These are phyloP conservation scores for Strigomonas galati DNA, from an alignment of 208 protist genomes.

Conservation along the genomic window DNA sequence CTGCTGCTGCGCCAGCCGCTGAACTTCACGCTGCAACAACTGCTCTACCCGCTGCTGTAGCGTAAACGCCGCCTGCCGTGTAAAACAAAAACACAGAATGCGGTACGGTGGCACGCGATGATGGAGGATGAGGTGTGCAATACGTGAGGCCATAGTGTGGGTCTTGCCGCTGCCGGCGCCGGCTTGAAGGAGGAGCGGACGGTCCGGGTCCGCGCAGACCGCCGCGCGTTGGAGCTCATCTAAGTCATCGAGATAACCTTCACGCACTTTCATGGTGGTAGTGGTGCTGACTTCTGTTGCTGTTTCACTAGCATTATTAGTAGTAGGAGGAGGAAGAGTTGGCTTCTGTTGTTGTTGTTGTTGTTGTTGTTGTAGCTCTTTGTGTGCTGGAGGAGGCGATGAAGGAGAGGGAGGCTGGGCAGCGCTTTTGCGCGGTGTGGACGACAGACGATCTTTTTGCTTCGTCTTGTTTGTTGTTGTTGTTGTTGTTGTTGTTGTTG, in stretches of 20 bases:
- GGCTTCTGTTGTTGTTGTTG: too few relatives aligned
- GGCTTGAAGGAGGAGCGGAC: conserved; percentile 62
- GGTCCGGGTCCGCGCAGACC: conserved; percentile 33
- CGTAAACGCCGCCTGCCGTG: conserved; percentile 73
- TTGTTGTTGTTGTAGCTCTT: too few relatives aligned
- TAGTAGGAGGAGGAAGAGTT: too few relatives aligned
- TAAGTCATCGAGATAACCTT: conserved; percentile 19
- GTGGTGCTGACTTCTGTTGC: too few relatives aligned
- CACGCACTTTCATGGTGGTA: too few relatives aligned
- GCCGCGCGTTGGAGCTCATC: conserved; percentile 58
- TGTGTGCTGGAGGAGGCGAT: background rate
- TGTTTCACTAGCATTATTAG: too few relatives aligned
- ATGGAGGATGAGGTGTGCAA: conserved; percentile 52
- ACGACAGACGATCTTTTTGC: background rate
- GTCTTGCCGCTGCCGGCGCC: conserved; percentile 89
- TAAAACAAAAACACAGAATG: conserved; percentile 85
- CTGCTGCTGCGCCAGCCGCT: background rate
- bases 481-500: too few relatives aligned
- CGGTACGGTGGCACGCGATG: conserved; percentile 42
- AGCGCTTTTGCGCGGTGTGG: background rate
- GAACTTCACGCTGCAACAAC: conserved; percentile 30
- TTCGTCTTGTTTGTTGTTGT: background rate
- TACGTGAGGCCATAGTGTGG: conserved; percentile 78
- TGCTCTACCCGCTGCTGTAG: conserved; percentile 61
- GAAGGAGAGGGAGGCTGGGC: background rate